Base-by-base conservation (phyloP, 208 protist genomes). In the Naegleria lovaniensis region DNA sequence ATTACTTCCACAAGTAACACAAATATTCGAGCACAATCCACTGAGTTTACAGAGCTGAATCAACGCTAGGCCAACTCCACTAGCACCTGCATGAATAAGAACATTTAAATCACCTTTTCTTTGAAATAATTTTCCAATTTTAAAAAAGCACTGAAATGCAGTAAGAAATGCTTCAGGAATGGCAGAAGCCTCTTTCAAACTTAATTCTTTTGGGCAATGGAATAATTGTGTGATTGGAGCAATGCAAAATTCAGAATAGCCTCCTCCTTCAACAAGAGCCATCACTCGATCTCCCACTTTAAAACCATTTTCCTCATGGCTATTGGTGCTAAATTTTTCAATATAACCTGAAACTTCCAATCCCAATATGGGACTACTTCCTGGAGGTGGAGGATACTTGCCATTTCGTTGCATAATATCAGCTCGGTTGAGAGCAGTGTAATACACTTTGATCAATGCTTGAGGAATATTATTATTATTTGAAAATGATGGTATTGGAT, bases 121-220 rank as follows among this genome's bases (percentile, higher is more conserved):
- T 38, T 90, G 4, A 55, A 43, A 29, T 6, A 93, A 92, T 16
- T 90, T 51, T 15, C 94, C 96, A 85, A 96, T 94, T 48, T 93
- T 92, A 90, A 95, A 94, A 52, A 98, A 94, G 7, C 93, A 91
- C 92, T 98, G 97, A 94, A 94, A 98, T 58, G 96, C 96, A 55
- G 97, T 98, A 36, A 98, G 89, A 85, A 96, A 98, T 41, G 95
- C 95, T 92, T 98, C 96, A 13, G 97, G 97, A 51, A 98, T 96
- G 13, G 95, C 94, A 11, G 96, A 95, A 29, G 96, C 97, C 91
- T 97, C 93, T 36, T 96, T 95, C 91, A 97, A 97, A 0, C 93
- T 95, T 83, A 96, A 95, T 84, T 95, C 94, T 11, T 93, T 85
- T 13, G 96, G 97, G 83, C 97, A 96, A 51, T 88, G 25, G 95